Evolutionary conservation across 108 stramenopile genomes (phyloP), one percentile per base, ranked within the genome.

Genomic region (Schizochytrium sp.): DNA sequence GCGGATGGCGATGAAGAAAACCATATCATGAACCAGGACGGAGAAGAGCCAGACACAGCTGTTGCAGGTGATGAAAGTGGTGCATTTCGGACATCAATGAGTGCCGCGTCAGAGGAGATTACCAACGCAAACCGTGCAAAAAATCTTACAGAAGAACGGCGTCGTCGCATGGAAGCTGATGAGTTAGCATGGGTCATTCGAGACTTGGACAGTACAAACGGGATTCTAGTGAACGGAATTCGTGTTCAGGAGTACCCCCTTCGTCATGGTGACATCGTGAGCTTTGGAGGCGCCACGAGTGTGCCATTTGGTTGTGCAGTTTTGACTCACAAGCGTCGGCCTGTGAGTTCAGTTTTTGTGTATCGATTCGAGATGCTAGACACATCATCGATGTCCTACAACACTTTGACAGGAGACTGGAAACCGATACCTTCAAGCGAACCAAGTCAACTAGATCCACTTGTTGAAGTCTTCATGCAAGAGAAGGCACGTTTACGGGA

Each of bases 301-400:
- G 76, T 83, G 28, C 47, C 53, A 5, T 55, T 83, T 49, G 76
- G 76, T 7, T 55, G 50, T 53, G 53, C 76, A 28, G 76, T 83
- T 5, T 53, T 83, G 50, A 83, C 50, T 47, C 76, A 83, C 76
- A 83, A 83, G 76, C 76, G 76, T 56, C 47, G 76, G 53, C 76
- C 76, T 40, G 76, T 55, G 50, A 83, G 8, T 28, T 83, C 76
- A 12, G 76, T 83, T 7, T 83, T 83, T 83, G 53, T 83, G 15
- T 83, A 83, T 50, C 76, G 76, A 10, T 83, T 83, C 28, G 76
- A 83, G 47, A 40, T 55, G 50, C 17, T 55, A n/a, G 47, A 10
- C 17, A 83, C n/a, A 5, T n/a, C 45, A 83, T 55, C 28, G 28
- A 60, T 17, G 10, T n/a, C 45, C n/a, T 83, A 55, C 76, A 40